Evolutionary conservation across 345 rosid genomes (phyloP), one percentile per base, ranked within the genome.

Genomic region (Eucalyptus microcorys): DNA sequence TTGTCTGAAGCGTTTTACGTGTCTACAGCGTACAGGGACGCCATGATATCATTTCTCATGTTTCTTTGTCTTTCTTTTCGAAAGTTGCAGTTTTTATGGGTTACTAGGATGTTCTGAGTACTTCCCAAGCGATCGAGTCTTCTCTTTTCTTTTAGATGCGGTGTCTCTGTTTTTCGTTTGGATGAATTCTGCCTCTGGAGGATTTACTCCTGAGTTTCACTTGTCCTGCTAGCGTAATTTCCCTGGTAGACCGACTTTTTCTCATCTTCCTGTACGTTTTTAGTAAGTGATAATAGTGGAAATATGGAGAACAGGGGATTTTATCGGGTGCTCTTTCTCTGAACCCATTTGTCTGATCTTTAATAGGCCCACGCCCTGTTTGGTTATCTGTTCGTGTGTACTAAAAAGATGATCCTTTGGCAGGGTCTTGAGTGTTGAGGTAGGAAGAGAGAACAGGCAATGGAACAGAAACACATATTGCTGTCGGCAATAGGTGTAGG

Each of bases 401-500:
- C 87, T 86, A 27, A 49, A 53, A 40, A 22, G 76, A 59, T 87
- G 49, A 55, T 55, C 76, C 32, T 55, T 59, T 61, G 88, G 40
- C 79, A 88, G 89, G 76, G 57, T 53, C 42, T 88, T 83, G 87
- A 81, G 76, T 9, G 87, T 52, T 76, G 30, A 76, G 84, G 24
- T 21, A 55, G 40, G 16, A 59, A 71, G 86, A 55, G 11, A 50
- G 48, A n/a, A 34, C 24, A 14, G 52, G 45, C 49, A 49, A 90
- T 90, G 98, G 98, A 95, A 64, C 94, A 94, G 91, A 96, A 93
- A 49, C 88, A 91, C 52, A 76, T 92, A 86, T 42, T 95, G 88
- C 87, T 94, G 89, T 96, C 96, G 22, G 96, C 97, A 55, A 89
- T 94, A 91, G 87, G 96, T 47, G 95, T 94, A 4, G 98, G 96